These are phyloP conservation scores for Ceratocystis destructans DNA, from an alignment of 2,329 filamentous ascomycete species.

Conservation along the genomic window DNA sequence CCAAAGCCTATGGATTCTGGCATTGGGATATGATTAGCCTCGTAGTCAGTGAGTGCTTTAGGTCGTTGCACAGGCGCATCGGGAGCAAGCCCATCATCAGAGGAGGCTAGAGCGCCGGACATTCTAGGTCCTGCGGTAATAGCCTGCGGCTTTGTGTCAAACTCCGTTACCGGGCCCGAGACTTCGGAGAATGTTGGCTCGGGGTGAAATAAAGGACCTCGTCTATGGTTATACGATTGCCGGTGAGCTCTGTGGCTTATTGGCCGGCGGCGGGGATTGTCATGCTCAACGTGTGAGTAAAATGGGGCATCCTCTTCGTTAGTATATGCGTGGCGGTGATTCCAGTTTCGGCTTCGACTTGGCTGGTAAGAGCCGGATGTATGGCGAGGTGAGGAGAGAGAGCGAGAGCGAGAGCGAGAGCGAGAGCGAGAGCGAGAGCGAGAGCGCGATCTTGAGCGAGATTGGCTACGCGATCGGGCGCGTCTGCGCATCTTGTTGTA, in stretches of 20 bases:
- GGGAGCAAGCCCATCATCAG: slow-evolving; percentile 4
- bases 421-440: slow-evolving; percentile 20
- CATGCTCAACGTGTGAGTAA: not conserved
- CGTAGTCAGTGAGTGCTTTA: slow-evolving; percentile 3
- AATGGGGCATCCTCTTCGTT: not conserved
- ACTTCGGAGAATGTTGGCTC: slow-evolving; percentile 15
- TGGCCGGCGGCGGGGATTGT: not conserved
- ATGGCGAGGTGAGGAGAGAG: slow-evolving; percentile 19
- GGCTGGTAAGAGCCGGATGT: not conserved
- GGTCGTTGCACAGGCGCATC: not conserved
- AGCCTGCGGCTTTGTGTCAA: not conserved
- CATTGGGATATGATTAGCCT: not conserved
- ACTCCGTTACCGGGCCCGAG: slow-evolving; percentile 12
- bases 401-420: slow-evolving; percentile 20
- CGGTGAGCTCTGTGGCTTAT: too few species aligned
- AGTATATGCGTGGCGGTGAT: not conserved
- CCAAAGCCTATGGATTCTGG: not conserved
- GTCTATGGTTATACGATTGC: not conserved
- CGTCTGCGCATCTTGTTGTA: slow-evolving; percentile 41
- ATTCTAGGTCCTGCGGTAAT: not conserved
- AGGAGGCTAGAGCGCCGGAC: slow-evolving; percentile 2
- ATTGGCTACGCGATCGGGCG: slow-evolving; percentile 40
- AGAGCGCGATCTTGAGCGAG: slow-evolving; percentile 27
- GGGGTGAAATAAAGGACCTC: not conserved
- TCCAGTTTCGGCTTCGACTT: not conserved